Evolutionary conservation across 805 yeast species (phyloP).

Genomic region (Candida pseudoglaebosa): DNA sequence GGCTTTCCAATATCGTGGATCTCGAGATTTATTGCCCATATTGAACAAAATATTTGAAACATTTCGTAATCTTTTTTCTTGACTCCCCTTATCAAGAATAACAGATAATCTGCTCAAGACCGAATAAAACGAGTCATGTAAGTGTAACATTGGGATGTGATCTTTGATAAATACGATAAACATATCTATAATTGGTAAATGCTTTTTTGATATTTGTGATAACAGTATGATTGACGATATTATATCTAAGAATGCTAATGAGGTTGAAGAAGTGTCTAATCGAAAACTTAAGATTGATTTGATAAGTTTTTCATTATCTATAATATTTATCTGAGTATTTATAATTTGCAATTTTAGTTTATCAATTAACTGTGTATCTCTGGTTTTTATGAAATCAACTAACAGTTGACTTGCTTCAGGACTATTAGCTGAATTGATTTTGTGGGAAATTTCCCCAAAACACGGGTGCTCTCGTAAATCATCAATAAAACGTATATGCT

Average conservation of each 20-base stretch:
- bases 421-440: background rate
- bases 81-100: conserved; percentile 20
- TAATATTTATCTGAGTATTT: conserved; percentile 1
- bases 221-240: background rate
- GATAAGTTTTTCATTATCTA: background rate
- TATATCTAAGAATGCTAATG: conserved; percentile 1
- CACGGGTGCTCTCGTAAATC: conserved; percentile 6
- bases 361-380: conserved; percentile 3
- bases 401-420: conserved; percentile 2
- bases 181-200: conserved; percentile 7
- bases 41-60: conserved; percentile 45
- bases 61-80: conserved; percentile 40
- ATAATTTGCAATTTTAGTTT: conserved; percentile 2
- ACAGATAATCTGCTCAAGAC: conserved; percentile 8
- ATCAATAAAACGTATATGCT: conserved; percentile 8
- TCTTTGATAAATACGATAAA: conserved; percentile 5
- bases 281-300: background rate
- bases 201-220: conserved; percentile 3
- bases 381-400: conserved; percentile 4
- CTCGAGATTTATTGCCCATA: conserved; percentile 25
- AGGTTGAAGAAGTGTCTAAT: background rate
- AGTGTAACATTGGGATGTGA: conserved; percentile 1
- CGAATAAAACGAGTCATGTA: conserved; percentile 1
- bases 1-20: conserved; percentile 11
- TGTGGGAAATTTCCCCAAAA: background rate